Percentiles rank a stretch among this genome's conserved stretches.
Conservation (phyloP, 2,329 filamentous ascomycete genomes). For the Alternaria arborescens region DNA sequence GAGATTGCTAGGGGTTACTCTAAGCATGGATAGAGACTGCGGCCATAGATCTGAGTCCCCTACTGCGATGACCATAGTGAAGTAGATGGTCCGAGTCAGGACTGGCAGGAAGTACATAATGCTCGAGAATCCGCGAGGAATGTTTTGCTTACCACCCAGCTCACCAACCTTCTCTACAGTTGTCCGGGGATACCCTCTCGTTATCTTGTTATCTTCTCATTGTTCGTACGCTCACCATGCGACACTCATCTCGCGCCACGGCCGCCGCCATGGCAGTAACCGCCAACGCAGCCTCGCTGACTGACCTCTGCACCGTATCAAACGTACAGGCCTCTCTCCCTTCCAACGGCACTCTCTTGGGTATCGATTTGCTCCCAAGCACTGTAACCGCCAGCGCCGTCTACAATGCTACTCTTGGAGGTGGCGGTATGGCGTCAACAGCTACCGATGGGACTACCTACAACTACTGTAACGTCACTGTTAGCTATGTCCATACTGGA, state of each 20-base stretch:
- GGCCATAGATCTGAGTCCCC: background rate
- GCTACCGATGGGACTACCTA: slow-evolving; percentile 17
- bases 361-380: slow-evolving; percentile 51
- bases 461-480: slow-evolving; percentile 58
- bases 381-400: slow-evolving; percentile 51
- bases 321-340: slow-evolving; percentile 31
- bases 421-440: slow-evolving; percentile 14
- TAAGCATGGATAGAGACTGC: background rate
- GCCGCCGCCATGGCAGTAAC: slow-evolving; percentile 10
- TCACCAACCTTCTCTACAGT: background rate
- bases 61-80: background rate
- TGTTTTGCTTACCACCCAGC: background rate
- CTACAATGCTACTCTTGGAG: slow-evolving; percentile 44
- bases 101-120: background rate
- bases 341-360: slow-evolving; percentile 25
- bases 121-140: background rate
- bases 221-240: slow-evolving; percentile 11
- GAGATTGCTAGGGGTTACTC: background rate
- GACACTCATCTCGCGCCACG: slow-evolving; percentile 10
- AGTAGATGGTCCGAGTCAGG: background rate
- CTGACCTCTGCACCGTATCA: slow-evolving; percentile 22
- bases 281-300: slow-evolving; percentile 7
- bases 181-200: background rate
- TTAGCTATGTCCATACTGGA: slow-evolving; percentile 58
- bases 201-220: background rate